Evolutionary conservation across 2,329 filamentous ascomycete genomes (phyloP).

Genomic region (Penicillium expansum): DNA sequence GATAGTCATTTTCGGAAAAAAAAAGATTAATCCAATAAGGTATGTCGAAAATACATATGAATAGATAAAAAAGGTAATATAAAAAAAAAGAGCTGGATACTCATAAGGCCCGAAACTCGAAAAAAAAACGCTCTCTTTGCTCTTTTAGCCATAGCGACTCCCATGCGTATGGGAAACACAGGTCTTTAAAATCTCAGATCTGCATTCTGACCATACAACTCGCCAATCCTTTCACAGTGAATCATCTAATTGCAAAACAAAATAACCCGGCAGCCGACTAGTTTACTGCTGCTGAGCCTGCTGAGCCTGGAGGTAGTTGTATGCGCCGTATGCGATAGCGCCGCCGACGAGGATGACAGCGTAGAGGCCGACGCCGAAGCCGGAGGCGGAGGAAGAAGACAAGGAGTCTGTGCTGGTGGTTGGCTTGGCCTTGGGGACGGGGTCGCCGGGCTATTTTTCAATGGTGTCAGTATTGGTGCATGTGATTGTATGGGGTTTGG

Average conservation of each 20-base stretch:
- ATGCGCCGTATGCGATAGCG: conserved; percentile 72
- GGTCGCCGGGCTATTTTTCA: conserved; percentile 64
- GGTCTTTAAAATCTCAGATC: neutral
- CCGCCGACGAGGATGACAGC: conserved; percentile 75
- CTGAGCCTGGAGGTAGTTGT: conserved; percentile 72
- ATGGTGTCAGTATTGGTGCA: conserved; percentile 1
- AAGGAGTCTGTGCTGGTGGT: conserved; percentile 48
- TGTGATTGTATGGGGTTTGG: neutral
- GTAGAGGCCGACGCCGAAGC: conserved; percentile 76
- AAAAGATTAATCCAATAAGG: neutral
- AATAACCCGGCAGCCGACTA: neutral
- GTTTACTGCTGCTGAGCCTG: conserved; percentile 26
- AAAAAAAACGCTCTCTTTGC: conserved; percentile 5
- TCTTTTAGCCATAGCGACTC: conserved; percentile 6
- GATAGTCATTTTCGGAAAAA: neutral
- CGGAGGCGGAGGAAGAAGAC: conserved; percentile 33
- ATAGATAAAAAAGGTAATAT: neutral
- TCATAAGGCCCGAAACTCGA: conserved; percentile 2
- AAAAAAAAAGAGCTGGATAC: neutral
- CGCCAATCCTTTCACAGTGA: neutral
- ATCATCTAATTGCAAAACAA: neutral
- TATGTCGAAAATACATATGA: neutral
- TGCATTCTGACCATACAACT: neutral
- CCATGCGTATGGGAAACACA: neutral
- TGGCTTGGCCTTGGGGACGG: conserved; percentile 62